phyloP scores from a whole-genome alignment of 1,139 yeast species.

The Nakaseomyces bracarensis region DNA sequence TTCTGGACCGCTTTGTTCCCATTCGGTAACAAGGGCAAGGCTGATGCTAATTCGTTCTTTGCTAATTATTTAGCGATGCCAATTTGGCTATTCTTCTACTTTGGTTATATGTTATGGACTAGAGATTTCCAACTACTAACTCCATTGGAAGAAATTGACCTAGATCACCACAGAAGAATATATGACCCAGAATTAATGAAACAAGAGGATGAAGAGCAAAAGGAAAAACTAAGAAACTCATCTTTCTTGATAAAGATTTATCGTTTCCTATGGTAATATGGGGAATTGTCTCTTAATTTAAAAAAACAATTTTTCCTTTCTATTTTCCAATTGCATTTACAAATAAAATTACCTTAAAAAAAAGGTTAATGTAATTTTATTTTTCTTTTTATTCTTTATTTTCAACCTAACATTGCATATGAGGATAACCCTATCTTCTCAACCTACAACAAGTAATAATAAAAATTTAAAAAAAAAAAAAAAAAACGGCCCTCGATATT shows the following conservation, averaged over 20 bases:
- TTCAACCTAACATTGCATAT: too few species aligned
- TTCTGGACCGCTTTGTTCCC: conserved; percentile 25
- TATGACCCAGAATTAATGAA: conserved; percentile 55
- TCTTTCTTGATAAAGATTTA: conserved; percentile 9
- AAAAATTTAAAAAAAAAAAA: neutral
- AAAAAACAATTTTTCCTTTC: neutral
- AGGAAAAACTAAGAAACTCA: conserved; percentile 14
- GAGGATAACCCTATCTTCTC: too few species aligned
- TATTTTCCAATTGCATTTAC: neutral
- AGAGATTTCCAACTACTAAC: conserved; percentile 43
- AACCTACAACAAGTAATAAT: too few species aligned
- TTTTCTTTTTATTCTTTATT: too few species aligned
- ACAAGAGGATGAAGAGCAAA: conserved; percentile 48
- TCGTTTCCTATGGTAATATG: conserved; percentile 16
- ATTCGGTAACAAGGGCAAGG: conserved; percentile 20
- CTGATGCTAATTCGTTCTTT: conserved; percentile 45
- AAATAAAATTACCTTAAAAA: too few species aligned
- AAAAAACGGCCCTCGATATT: neutral
- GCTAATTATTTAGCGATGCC: conserved; percentile 51
- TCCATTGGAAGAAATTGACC: conserved; percentile 45
- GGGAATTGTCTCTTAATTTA: too few species aligned
- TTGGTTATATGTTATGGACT: conserved; percentile 46
- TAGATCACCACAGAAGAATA: conserved; percentile 63
- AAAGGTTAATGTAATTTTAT: too few species aligned
- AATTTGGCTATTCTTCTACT: conserved; percentile 44